Base-by-base conservation (phyloP, 495 filamentous ascomycete genomes). In the Cenococcum geophilum region DNA sequence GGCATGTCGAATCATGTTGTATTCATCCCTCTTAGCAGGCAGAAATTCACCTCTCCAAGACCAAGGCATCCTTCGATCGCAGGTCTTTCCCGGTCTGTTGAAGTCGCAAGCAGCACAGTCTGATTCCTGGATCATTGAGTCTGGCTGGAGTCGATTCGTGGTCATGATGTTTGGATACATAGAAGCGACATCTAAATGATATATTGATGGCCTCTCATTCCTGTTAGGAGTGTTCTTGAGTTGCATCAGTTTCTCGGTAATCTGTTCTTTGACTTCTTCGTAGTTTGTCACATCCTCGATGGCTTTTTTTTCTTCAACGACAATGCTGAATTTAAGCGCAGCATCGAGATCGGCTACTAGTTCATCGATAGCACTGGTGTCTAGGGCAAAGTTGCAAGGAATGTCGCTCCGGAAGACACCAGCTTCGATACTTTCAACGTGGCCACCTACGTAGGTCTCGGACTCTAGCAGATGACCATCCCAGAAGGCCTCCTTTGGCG, bases 91-190 rank as follows among this genome's bases (percentile, higher is more conserved):
- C 0, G 93, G 93, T 37, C 93, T 80, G 64, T 99, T 99, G 80
- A 99, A 99, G 68, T 99, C 93, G 72, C 93, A 99, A 8, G 95
- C 91, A 0, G 93, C 93, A 69, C 93, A 99, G 63, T 93, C 86
- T 2, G 95, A 92, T 70, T 99, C 93, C 49, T 91, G 76, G 42
- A 97, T 96, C 90, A 99, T 93, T 4, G 95, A 97, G 72, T 99
- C 93, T 1, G 93, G 93, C 59, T 99, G 93, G 34, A 99, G 75
- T 68, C 93, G 89, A 70, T 99, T 99, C 10, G 95, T 99, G 4
- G 93, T 97, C 95, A 99, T 99, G 74, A 99, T 99, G 71, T 99
- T 99, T 18, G 93, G 93, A 73, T 99, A 99, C 93, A 99, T 99
- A 55, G 93, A 96, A 16, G 93, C 93, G 50, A 99, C 93, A 67